Evolutionary conservation across 371 early-diverging fungal genomes (phyloP).

Genomic region (Capillidium heterosporum): DNA sequence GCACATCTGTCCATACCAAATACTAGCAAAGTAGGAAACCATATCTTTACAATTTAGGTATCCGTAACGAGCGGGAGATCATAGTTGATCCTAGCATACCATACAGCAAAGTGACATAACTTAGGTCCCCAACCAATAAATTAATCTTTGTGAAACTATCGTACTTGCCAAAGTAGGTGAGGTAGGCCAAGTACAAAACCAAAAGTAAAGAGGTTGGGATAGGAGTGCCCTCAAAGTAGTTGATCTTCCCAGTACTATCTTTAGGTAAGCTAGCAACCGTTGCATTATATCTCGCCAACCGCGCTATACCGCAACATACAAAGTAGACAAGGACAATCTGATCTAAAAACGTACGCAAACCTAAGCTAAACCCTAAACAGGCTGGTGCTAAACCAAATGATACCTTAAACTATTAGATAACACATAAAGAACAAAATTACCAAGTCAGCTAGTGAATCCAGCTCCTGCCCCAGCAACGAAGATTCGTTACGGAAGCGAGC

Average conservation of each 20-base stretch:
- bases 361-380: slow-evolving; percentile 66
- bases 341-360: slow-evolving; percentile 67
- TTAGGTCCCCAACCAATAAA: slow-evolving; percentile 14
- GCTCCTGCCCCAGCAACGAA: slow-evolving; percentile 57
- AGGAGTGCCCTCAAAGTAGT: slow-evolving; percentile 81
- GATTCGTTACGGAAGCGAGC: slow-evolving; percentile 67
- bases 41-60: slow-evolving; percentile 43
- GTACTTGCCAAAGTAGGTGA: slow-evolving; percentile 28
- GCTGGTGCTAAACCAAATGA: slow-evolving; percentile 80
- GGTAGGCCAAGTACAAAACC: slow-evolving; percentile 50
- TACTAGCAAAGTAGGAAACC: too few species aligned
- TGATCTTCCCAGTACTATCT: slow-evolving; percentile 53
- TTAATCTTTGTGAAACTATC: slow-evolving; percentile 25
- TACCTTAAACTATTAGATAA: slow-evolving; percentile 17
- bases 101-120: slow-evolving; percentile 53
- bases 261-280: slow-evolving; percentile 63
- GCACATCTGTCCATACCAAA: too few species aligned
- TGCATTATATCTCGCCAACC: slow-evolving; percentile 77
- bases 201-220: slow-evolving; percentile 60
- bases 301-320: slow-evolving; percentile 74
- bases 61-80: slow-evolving; percentile 50
- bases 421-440: slow-evolving; percentile 18
- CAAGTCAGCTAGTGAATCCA: slow-evolving; percentile 73
- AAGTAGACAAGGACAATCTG: slow-evolving; percentile 58
- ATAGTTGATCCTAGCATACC: slow-evolving; percentile 60